A percentile compares a stretch with the other conserved stretches of the same genome.
Evolutionary conservation across 2,329 filamentous ascomycete genomes (phyloP).

Genomic region (Botryotinia narcissicola): DNA sequence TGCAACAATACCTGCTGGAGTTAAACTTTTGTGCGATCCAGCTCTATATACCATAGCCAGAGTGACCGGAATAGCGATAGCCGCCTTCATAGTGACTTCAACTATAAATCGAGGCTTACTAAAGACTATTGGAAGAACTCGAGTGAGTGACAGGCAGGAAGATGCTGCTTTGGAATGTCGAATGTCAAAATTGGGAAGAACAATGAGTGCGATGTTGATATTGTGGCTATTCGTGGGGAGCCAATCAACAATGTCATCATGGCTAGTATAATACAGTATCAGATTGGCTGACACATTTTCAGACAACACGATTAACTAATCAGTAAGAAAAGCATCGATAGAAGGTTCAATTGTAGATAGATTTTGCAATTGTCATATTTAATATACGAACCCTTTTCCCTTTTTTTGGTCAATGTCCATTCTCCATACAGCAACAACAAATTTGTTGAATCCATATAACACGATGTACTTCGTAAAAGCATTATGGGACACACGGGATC

Average conservation of each 20-base stretch:
- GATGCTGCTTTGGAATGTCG: not conserved
- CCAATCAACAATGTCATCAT: constrained; percentile 1
- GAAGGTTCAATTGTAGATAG: not conserved
- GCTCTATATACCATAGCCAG: constrained; percentile 64
- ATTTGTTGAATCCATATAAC: not conserved
- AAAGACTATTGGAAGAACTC: not conserved
- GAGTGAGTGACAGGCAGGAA: not conserved
- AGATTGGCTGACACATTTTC: not conserved
- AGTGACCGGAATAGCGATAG: constrained; percentile 57
- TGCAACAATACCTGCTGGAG: constrained; percentile 67
- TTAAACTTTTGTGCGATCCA: constrained; percentile 72
- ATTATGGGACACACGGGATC: not conserved
- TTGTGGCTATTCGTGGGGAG: not conserved
- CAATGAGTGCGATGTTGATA: constrained; percentile 8
- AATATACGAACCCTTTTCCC: not conserved
- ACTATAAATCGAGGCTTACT: not conserved
- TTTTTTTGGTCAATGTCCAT: not conserved
- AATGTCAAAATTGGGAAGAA: not conserved
- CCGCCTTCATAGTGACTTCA: constrained; percentile 50
- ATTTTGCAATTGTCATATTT: not conserved
- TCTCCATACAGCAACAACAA: not conserved
- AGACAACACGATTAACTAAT: not conserved
- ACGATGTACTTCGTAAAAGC: no score
- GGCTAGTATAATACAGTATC: not conserved
- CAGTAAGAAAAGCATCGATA: not conserved